Evolutionary conservation across 2,329 filamentous ascomycete genomes (phyloP).

Genomic region (Trichophyton rubrum): DNA sequence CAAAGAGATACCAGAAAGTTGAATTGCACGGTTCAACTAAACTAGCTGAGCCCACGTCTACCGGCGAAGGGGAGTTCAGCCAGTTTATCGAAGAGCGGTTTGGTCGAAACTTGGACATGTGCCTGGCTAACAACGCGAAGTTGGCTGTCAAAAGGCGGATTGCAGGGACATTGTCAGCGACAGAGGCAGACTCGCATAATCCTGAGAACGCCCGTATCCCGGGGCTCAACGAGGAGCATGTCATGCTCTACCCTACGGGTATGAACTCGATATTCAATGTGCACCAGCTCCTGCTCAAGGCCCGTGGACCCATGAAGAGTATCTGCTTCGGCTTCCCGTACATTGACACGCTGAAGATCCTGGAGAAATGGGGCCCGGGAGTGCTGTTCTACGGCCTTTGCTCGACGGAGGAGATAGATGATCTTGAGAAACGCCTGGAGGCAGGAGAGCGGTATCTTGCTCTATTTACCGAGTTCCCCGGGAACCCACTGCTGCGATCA

Average conservation of each 20-base stretch:
- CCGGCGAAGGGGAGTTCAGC: conserved; percentile 52
- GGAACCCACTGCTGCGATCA: conserved; percentile 76
- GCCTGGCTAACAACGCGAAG: conserved; percentile 68
- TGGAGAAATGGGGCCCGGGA: conserved; percentile 87
- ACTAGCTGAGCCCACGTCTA: conserved; percentile 11
- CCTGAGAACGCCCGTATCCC: conserved; percentile 25
- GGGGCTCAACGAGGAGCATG: conserved; percentile 68
- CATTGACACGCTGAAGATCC: conserved; percentile 86
- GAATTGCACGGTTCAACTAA: conserved; percentile 24
- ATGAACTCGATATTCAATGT: conserved; percentile 94
- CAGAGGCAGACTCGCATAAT: conserved; percentile 51
- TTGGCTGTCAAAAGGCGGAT: conserved; percentile 77
- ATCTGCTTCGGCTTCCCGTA: conserved; percentile 97
- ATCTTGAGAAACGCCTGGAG: conserved; percentile 60
- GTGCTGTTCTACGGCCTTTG: conserved; percentile 79
- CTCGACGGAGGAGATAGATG: conserved; percentile 64
- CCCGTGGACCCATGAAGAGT: conserved; percentile 56
- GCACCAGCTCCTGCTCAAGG: conserved; percentile 59
- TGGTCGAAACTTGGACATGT: conserved; percentile 74
- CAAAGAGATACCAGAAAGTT: conserved; percentile 62
- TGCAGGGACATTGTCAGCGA: conserved; percentile 61
- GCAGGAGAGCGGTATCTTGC: conserved; percentile 64
- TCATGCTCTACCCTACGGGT: conserved; percentile 76
- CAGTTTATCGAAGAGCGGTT: conserved; percentile 89
- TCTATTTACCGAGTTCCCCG: conserved; percentile 89